Evolutionary conservation across 495 filamentous ascomycete genomes (phyloP).

Genomic region (Xylaria palmicola): DNA sequence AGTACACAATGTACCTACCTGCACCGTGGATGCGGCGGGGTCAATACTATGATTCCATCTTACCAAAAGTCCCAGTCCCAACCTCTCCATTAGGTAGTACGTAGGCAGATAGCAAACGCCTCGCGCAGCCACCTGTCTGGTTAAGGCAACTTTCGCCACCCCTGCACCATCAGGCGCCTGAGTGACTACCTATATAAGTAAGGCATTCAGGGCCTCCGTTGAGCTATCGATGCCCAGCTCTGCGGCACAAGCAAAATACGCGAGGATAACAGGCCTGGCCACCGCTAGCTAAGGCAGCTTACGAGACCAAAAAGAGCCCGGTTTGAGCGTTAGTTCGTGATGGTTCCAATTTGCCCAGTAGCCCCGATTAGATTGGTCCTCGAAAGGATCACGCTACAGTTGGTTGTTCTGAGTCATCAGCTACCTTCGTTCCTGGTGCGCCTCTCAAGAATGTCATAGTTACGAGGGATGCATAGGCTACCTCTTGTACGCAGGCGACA

Average conservation of each 20-base stretch:
- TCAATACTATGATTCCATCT: too few species aligned
- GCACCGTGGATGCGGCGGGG: too few species aligned
- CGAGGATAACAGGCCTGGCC: not conserved
- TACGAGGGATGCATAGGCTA: not conserved
- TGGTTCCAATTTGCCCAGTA: not conserved
- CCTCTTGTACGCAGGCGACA: not conserved
- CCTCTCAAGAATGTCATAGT: not conserved
- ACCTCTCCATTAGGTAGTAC: too few species aligned
- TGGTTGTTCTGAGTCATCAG: conserved; percentile 8
- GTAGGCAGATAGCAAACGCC: too few species aligned
- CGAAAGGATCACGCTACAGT: not conserved
- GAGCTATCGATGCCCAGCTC: too few species aligned
- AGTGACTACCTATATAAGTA: not conserved
- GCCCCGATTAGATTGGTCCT: not conserved
- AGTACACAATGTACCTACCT: not conserved
- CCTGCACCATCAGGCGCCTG: not conserved
- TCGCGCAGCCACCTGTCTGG: not conserved
- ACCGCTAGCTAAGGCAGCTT: not conserved
- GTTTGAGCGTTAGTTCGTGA: not conserved
- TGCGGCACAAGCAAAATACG: not conserved
- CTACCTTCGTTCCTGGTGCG: not conserved
- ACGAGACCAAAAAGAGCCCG: not conserved
- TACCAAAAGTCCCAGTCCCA: too few species aligned
- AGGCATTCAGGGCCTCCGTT: too few species aligned
- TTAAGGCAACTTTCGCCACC: conserved; percentile 1